phyloP scores from a whole-genome alignment of 2,329 filamentous ascomycete genomes.

The Penicillium occitanis region DNA sequence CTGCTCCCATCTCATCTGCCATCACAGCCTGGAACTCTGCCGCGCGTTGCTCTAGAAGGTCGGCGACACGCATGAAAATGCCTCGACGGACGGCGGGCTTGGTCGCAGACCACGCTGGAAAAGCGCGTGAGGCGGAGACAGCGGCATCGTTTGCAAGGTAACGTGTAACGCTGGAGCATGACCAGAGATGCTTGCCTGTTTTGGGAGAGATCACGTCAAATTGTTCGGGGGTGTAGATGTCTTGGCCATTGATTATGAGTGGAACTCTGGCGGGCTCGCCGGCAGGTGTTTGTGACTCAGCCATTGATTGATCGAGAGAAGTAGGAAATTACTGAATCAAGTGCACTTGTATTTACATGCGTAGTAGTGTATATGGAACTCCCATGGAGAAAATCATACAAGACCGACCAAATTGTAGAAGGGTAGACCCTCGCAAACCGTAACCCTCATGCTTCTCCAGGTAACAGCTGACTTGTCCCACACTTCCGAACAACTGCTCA shows the following conservation, averaged over 20 bases:
- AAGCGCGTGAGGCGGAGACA: constrained; percentile 61
- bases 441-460: neutral
- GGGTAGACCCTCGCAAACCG: neutral
- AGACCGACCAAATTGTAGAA: neutral
- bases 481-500: neutral
- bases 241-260: neutral
- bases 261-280: neutral
- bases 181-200: neutral
- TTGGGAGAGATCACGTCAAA: constrained; percentile 4
- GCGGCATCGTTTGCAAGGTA: constrained; percentile 53
- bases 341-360: too few relatives aligned
- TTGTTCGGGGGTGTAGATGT: neutral
- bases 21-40: neutral
- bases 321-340: too few relatives aligned
- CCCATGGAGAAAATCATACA: neutral
- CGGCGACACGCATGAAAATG: constrained; percentile 68
- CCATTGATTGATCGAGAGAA: neutral
- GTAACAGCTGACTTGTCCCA: neutral
- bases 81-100: constrained; percentile 65
- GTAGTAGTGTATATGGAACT: too few relatives aligned
- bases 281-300: neutral
- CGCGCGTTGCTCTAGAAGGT: constrained; percentile 56
- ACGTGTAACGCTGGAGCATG: neutral
- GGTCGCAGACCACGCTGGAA: constrained; percentile 64
- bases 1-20: neutral